A percentile compares a stretch with the other conserved stretches of the same genome.
Evolutionary conservation across 2,329 filamentous ascomycete species (phyloP).

Genomic region (Xylariales sp.): DNA sequence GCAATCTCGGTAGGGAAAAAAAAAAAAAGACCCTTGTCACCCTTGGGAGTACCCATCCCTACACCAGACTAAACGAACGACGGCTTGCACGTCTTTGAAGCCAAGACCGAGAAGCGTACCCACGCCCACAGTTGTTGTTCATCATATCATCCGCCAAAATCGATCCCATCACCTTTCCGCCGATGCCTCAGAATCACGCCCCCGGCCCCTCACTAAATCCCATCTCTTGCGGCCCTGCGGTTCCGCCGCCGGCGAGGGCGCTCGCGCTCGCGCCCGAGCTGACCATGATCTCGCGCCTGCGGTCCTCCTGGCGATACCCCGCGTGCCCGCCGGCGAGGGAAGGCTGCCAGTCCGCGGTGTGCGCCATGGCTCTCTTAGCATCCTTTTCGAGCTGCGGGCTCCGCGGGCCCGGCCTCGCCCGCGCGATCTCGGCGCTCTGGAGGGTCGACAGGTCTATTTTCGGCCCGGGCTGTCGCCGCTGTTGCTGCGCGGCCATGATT

Average conservation of each 20-base stretch:
- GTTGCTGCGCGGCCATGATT: slow-evolving; percentile 15
- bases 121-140: too few species aligned
- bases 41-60: background rate
- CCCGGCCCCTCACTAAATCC: slow-evolving; percentile 57
- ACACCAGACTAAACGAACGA: background rate
- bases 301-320: slow-evolving; percentile 66
- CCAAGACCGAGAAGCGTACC: background rate
- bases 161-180: background rate
- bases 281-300: slow-evolving; percentile 65
- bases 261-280: slow-evolving; percentile 29
- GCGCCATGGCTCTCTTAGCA: slow-evolving; percentile 52
- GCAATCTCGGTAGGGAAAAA: background rate
- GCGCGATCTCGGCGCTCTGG: slow-evolving; percentile 21
- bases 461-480: slow-evolving; percentile 1
- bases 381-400: slow-evolving; percentile 50
- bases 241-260: background rate
- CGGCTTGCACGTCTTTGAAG: background rate
- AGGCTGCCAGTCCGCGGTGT: slow-evolving; percentile 61
- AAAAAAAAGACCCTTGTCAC: too few species aligned
- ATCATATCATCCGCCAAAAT: too few species aligned
- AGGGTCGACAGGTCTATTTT: slow-evolving; percentile 31
- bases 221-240: slow-evolving; percentile 42
- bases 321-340: slow-evolving; percentile 56
- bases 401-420: slow-evolving; percentile 33
- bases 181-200: background rate